Evolutionary conservation across 805 yeast genomes (phyloP).

Genomic region (Candida easanensis): DNA sequence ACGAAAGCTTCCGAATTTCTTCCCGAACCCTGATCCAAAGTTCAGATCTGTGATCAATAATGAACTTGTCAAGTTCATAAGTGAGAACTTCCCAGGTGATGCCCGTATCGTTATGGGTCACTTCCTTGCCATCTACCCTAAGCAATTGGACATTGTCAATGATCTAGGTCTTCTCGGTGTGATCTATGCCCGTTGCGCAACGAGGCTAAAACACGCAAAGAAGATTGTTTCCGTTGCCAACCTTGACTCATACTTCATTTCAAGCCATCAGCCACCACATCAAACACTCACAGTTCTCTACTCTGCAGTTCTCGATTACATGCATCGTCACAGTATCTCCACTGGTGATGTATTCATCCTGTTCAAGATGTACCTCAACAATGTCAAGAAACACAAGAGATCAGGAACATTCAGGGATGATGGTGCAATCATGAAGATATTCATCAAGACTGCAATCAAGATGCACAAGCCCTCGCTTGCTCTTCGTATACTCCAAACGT

Average conservation of each 20-base stretch:
- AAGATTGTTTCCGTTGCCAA: constrained; percentile 7
- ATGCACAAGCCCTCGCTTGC: constrained; percentile 16
- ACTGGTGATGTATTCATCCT: background rate
- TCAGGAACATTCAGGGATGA: constrained; percentile 6
- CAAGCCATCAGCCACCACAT: constrained; percentile 11
- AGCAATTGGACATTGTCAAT: constrained; percentile 11
- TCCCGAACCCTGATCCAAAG: constrained; percentile 9
- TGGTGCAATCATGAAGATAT: constrained; percentile 17
- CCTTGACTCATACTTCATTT: constrained; percentile 12
- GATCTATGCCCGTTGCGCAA: constrained; percentile 7
- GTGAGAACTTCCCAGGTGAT: constrained; percentile 19
- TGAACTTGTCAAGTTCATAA: constrained; percentile 19
- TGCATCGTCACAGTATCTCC: constrained; percentile 8
- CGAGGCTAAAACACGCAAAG: background rate
- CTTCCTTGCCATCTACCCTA: constrained; percentile 20
- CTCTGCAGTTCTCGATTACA: constrained; percentile 11
- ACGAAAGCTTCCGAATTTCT: constrained; percentile 15
- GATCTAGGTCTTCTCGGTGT: constrained; percentile 19
- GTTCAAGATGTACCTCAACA: constrained; percentile 4
- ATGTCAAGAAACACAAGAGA: background rate
- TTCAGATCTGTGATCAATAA: constrained; percentile 9
- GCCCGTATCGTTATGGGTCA: constrained; percentile 23
- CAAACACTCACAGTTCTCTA: constrained; percentile 20
- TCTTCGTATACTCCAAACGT: constrained; percentile 14
- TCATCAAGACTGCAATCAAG: constrained; percentile 12